Evolutionary conservation across 2,329 filamentous ascomycete species (phyloP).

Genomic region (Arthrobotrys pseudoclavata): DNA sequence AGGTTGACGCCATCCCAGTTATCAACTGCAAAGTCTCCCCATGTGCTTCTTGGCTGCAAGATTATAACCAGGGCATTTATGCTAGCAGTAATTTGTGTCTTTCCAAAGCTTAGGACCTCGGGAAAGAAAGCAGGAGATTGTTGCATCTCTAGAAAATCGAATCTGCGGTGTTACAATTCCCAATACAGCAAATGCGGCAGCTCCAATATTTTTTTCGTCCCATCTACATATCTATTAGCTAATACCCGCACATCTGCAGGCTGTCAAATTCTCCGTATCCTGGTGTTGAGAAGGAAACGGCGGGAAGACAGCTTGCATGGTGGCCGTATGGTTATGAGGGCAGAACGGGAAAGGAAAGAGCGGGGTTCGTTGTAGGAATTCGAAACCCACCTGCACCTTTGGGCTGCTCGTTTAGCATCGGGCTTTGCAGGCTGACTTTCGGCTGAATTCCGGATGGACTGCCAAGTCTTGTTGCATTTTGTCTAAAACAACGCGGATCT

Average conservation of each 20-base stretch:
- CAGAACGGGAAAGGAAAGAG: constrained; percentile 11
- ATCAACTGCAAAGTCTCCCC: constrained; percentile 2
- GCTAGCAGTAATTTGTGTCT: neutral
- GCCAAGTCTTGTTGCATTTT: constrained; percentile 21
- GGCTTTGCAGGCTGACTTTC: constrained; percentile 5
- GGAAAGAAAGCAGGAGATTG: neutral
- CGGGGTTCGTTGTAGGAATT: neutral
- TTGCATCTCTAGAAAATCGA: neutral
- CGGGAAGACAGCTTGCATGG: constrained; percentile 18
- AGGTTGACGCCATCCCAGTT: neutral
- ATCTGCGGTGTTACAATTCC: neutral
- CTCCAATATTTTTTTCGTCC: constrained; percentile 40
- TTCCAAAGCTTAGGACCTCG: neutral
- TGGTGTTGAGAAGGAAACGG: constrained; percentile 18
- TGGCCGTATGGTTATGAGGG: constrained; percentile 8
- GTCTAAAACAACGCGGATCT: neutral
- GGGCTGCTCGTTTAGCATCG: constrained; percentile 24
- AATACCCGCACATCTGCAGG: constrained; percentile 54
- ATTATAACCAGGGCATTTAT: neutral
- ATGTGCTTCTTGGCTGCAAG: neutral
- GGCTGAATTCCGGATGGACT: constrained; percentile 19
- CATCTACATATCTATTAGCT: constrained; percentile 60
- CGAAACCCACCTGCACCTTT: neutral
- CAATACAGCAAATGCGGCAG: neutral
- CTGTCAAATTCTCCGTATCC: constrained; percentile 30